Evolutionary conservation across 306 rosid species (phyloP), one percentile per base, ranked within the genome.

Genomic region (Urtica urens): DNA sequence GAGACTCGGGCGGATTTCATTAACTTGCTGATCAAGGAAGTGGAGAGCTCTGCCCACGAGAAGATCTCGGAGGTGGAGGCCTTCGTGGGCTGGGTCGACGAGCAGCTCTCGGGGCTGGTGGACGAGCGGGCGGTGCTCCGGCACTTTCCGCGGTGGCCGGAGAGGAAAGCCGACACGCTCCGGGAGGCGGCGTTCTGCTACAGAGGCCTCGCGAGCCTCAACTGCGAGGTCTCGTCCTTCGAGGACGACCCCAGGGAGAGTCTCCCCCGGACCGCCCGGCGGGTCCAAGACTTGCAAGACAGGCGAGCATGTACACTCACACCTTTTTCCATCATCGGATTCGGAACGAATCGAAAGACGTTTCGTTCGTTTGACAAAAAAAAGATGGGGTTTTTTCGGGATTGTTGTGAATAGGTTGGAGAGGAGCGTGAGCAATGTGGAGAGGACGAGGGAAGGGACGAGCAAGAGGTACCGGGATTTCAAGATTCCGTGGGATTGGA

Each of bases 141-240:
- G 56, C 87, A 92, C 65, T 92, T 90, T 58, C 85, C 83, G 0
- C 76, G 62, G 17, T 92, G 96, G 99, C 99, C 99, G 11, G 99
- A 92, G 42, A 64, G 78, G 55, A 85, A 85, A 58, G 94, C 84
- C 2, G 96, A 92, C 56, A 79, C 93, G 9, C 49, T 85, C 3
- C 51, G 99, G 2, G 99, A 92, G 67, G 94, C 96, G 2, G 78
- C 99, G 13, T 92, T 71, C 64, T 75, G 63, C 79, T 82, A 75
- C 49, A 25, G 83, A 58, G 94, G 79, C 54, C 78, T 86, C 21
- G 79, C 69, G 79, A 79, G 62, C 51, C 82, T 92, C 23, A 93
- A 73, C 45, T 46, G 60, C 3, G 81, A 92, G 52, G 93, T 74
- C 43, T 49, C 65, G 45, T 58, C 63, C 0, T 82, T 72, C 31